Conservation (phyloP, 805 yeast species). For the Ogataea salicorniae region DNA sequence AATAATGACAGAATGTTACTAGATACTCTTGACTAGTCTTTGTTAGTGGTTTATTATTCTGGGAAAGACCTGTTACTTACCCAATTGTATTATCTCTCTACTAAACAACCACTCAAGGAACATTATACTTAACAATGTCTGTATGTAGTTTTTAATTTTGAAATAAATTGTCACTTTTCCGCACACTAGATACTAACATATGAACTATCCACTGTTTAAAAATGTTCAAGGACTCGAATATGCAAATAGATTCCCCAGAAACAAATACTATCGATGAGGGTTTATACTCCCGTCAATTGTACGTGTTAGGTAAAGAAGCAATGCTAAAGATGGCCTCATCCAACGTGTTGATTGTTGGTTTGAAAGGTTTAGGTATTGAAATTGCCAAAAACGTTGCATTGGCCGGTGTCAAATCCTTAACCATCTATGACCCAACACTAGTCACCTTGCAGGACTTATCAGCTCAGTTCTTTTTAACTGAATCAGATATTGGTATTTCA, state of each 20-base stretch:
- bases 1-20: too few species aligned
- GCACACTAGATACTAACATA: background rate
- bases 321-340: constrained; percentile 96
- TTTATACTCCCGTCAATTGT: constrained; percentile 92
- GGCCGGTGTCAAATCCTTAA: constrained; percentile 92
- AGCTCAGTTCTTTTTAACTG: constrained; percentile 78
- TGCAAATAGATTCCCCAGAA: constrained; percentile 39
- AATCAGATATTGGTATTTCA: constrained; percentile 67
- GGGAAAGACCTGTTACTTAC: too few species aligned
- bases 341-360: constrained; percentile 84
- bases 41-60: too few species aligned
- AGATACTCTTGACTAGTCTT: too few species aligned
- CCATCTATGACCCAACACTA: constrained; percentile 76
- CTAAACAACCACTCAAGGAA: background rate
- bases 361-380: constrained; percentile 91
- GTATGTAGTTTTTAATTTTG: background rate
- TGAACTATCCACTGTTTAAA: too few species aligned
- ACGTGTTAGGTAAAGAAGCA: constrained; percentile 96
- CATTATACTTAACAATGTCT: background rate
- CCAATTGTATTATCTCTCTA: too few species aligned
- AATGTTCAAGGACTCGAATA: constrained; percentile 28
- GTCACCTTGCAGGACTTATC: constrained; percentile 71
- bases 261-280: constrained; percentile 76
- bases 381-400: constrained; percentile 94
- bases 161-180: too few species aligned